Evolutionary conservation across 805 yeast genomes (phyloP).

Genomic region (Torulaspora maleeae): DNA sequence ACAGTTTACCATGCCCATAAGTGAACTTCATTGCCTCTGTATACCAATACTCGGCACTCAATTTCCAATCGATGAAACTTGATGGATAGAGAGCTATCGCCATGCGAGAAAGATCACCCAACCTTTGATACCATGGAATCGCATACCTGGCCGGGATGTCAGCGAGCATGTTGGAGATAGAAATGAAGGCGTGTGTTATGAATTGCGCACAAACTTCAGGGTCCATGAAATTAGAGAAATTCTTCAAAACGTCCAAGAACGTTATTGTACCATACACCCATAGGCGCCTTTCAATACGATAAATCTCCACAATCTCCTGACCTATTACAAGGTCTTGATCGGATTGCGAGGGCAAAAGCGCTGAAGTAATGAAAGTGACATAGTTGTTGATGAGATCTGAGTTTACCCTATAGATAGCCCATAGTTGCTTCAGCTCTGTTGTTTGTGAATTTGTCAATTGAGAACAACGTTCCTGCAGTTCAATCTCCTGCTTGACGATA

Average conservation of each 20-base stretch:
- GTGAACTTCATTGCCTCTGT: constrained; percentile 63
- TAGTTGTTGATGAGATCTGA: constrained; percentile 63
- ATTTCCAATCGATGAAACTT: constrained; percentile 78
- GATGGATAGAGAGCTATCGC: constrained; percentile 81
- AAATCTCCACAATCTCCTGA: constrained; percentile 67
- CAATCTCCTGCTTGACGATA: constrained; percentile 62
- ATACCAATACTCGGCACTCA: constrained; percentile 81
- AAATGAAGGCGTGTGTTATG: constrained; percentile 64
- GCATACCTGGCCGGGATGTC: constrained; percentile 37
- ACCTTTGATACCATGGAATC: constrained; percentile 67
- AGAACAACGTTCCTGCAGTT: constrained; percentile 66
- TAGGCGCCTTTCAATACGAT: constrained; percentile 71
- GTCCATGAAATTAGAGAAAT: constrained; percentile 67
- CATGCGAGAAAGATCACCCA: constrained; percentile 84
- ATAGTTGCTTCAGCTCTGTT: constrained; percentile 57
- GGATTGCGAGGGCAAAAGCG: constrained; percentile 67
- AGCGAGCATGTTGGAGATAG: constrained; percentile 40
- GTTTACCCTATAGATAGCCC: constrained; percentile 68
- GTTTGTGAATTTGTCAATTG: constrained; percentile 51
- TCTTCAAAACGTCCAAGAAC: constrained; percentile 69
- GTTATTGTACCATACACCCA: constrained; percentile 88
- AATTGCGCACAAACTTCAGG: constrained; percentile 76
- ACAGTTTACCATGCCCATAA: constrained; percentile 80
- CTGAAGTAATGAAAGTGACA: constrained; percentile 65
- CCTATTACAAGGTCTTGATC: constrained; percentile 42